Evolutionary conservation across 2,329 filamentous ascomycete species (phyloP).

Genomic region (Biscogniauxia mediterranea): DNA sequence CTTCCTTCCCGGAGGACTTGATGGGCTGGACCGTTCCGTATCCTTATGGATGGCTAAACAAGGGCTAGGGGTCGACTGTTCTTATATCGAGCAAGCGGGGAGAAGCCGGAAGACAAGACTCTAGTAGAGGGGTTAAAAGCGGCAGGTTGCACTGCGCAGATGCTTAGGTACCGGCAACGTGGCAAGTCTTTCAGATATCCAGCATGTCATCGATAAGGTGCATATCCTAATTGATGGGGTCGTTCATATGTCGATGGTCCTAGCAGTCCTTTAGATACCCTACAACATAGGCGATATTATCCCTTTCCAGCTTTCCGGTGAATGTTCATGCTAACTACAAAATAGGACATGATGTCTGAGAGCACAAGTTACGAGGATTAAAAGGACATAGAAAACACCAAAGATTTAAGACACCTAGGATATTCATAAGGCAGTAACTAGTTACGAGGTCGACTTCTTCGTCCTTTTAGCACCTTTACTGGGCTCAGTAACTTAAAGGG

Average conservation of each 20-base stretch:
- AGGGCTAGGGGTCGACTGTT: conserved; percentile 5
- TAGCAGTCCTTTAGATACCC: neutral
- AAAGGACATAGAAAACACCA: neutral
- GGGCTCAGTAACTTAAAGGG: conserved; percentile 3
- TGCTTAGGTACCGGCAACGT: conserved; percentile 6
- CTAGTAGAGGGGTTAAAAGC: conserved; percentile 3
- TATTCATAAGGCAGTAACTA: conserved; percentile 2
- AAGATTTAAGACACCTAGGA: conserved; percentile 10
- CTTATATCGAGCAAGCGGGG: conserved; percentile 1
- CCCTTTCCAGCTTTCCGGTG: neutral
- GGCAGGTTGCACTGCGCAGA: conserved; percentile 1
- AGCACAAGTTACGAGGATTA: conserved; percentile 6
- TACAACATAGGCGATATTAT: neutral
- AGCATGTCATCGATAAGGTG: neutral
- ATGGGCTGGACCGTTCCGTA: conserved; percentile 7
- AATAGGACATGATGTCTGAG: neutral
- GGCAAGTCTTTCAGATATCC: neutral
- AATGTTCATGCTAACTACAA: neutral
- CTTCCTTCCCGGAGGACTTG: conserved; percentile 10
- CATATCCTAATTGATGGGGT: conserved; percentile 1
- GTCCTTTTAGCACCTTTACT: conserved; percentile 8
- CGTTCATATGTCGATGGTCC: conserved; percentile 8
- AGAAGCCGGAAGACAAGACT: neutral
- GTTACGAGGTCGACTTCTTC: conserved; percentile 7
- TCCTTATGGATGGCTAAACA: conserved; percentile 9